phyloP scores from a whole-genome alignment of 106 monocot genomes.

The Gastrodia elata region DNA sequence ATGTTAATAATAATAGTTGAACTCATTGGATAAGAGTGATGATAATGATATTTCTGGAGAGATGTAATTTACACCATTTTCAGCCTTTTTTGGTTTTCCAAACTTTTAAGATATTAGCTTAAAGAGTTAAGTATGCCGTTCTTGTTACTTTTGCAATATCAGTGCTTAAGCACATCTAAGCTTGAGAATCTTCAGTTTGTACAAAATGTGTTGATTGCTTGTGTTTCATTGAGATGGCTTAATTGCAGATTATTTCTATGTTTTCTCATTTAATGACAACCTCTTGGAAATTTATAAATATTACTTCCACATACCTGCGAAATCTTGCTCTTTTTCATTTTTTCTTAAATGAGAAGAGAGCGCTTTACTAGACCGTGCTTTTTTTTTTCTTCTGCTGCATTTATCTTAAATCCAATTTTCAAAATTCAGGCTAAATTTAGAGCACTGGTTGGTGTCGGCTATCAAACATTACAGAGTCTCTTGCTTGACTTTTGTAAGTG shows the following conservation, averaged over 20 bases:
- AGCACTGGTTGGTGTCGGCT: slow-evolving; percentile 80
- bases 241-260: neutral
- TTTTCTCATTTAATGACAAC: neutral
- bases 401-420: slow-evolving; percentile 3
- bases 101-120: neutral
- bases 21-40: neutral
- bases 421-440: slow-evolving; percentile 64
- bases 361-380: neutral
- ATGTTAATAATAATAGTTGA: slow-evolving; percentile 1
- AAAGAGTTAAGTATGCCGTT: neutral
- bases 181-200: neutral
- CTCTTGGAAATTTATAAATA: neutral
- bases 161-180: neutral
- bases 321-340: neutral
- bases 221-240: neutral
- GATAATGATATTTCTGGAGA: neutral
- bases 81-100: neutral
- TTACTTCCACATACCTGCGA: neutral
- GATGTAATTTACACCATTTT: neutral
- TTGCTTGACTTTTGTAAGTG: slow-evolving; percentile 84
- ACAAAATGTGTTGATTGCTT: neutral
- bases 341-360: neutral
- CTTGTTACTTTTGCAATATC: neutral
- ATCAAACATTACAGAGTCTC: slow-evolving; percentile 90
- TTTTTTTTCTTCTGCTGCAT: neutral